Conservation (phyloP, 805 yeast species). For the Candida hungchunana region DNA sequence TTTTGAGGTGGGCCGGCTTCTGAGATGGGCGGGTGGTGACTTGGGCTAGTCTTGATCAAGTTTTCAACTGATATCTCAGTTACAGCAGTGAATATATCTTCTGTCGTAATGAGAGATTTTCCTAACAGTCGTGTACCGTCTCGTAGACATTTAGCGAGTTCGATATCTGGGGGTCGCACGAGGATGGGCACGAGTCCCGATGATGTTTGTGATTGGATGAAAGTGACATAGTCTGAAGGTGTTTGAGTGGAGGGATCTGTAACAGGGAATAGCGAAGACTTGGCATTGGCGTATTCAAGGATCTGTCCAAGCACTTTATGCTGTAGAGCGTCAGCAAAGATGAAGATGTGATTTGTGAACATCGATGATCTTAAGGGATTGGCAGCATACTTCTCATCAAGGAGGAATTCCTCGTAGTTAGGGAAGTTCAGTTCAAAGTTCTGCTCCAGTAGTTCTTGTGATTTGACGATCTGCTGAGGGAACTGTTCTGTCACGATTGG, state of each 20-base stretch:
- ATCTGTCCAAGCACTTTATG: not conserved
- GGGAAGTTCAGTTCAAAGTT: conserved; percentile 27
- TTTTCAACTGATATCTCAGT: conserved; percentile 13
- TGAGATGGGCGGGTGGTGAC: too few species aligned
- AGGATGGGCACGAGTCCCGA: too few species aligned
- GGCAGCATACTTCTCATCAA: conserved; percentile 23
- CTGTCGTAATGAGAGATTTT: conserved; percentile 20
- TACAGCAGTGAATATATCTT: conserved; percentile 28
- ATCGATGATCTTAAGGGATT: conserved; percentile 23
- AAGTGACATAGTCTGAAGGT: too few species aligned
- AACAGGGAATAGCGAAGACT: not conserved
- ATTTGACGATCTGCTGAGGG: conserved; percentile 16
- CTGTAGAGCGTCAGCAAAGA: conserved; percentile 17
- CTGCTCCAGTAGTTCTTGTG: conserved; percentile 12
- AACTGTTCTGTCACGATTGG: conserved; percentile 29
- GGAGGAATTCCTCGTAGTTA: conserved; percentile 19
- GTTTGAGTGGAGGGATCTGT: too few species aligned
- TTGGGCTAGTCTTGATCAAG: conserved; percentile 7
- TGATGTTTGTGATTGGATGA: too few species aligned
- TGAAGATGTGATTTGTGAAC: conserved; percentile 23
- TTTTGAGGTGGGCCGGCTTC: conserved; percentile 7
- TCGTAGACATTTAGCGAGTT: not conserved
- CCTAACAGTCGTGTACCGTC: conserved; percentile 15
- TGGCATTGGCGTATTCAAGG: too few species aligned
- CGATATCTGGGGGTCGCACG: not conserved